Conservation (phyloP, 306 rosid species). For the Argentina anserina region DNA sequence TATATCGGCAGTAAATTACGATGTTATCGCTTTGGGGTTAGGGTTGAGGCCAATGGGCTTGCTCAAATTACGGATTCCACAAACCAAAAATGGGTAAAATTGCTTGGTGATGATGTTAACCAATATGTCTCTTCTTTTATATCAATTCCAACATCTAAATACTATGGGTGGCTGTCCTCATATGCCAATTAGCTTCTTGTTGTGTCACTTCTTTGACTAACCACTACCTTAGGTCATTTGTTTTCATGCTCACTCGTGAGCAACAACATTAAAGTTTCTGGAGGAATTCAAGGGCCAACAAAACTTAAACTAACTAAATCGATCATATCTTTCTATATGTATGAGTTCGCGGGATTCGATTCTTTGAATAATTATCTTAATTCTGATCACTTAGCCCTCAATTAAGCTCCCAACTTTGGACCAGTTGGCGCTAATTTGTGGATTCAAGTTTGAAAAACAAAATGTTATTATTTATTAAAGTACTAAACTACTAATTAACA, state of each 20-base stretch:
- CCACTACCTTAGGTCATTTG: constrained; percentile 14
- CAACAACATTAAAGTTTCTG: neutral
- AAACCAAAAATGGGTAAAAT: neutral
- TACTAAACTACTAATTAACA: neutral
- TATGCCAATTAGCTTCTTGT: constrained; percentile 8
- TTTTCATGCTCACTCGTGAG: constrained; percentile 4
- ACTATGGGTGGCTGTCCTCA: neutral
- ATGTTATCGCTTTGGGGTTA: neutral
- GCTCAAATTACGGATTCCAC: constrained; percentile 1
- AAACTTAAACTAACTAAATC: neutral
- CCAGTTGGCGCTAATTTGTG: neutral
- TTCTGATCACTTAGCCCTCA: neutral
- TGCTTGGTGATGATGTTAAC: neutral
- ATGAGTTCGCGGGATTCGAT: constrained; percentile 7
- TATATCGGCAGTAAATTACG: neutral
- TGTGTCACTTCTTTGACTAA: neutral
- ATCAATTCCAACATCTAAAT: neutral
- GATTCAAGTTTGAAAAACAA: constrained; percentile 3
- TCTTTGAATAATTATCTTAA: neutral
- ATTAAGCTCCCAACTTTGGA: constrained; percentile 18
- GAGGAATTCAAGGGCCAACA: constrained; percentile 13
- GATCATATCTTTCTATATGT: neutral
- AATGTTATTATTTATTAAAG: neutral
- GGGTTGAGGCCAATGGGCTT: neutral
- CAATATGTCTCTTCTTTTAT: neutral